Percentiles rank a stretch among this genome's conserved stretches.
phyloP scores from a whole-genome alignment of 768 basidiomycete species.

The Trametes gibbosa region DNA sequence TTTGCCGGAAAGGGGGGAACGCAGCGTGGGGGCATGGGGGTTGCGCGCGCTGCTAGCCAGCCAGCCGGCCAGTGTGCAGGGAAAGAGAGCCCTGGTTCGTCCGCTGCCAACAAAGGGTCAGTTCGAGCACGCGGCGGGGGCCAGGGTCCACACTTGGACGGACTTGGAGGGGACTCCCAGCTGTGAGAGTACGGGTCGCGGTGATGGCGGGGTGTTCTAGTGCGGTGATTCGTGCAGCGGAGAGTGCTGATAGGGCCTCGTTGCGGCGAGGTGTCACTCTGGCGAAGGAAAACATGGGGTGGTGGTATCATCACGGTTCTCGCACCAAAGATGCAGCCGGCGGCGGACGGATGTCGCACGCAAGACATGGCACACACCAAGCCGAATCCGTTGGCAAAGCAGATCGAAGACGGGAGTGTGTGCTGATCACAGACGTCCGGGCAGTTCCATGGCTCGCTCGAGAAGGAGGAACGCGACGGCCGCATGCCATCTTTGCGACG shows the following conservation, averaged over 20 bases:
- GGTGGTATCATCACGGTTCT: neutral
- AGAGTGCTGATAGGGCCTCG: constrained; percentile 10
- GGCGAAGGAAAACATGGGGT: neutral
- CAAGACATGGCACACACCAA: neutral
- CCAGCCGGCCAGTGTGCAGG: neutral
- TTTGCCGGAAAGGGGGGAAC: neutral
- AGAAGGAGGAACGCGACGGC: neutral
- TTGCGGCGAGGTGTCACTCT: neutral
- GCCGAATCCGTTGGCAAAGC: neutral
- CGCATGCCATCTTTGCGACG: neutral
- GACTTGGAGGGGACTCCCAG: constrained; percentile 9
- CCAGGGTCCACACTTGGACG: neutral
- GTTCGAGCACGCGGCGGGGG: neutral
- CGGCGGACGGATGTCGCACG: neutral
- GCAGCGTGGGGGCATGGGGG: neutral
- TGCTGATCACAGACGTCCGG: neutral
- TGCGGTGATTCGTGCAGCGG: constrained; percentile 2
- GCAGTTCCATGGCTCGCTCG: neutral
- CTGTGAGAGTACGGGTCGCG: neutral
- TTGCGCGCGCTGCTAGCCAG: neutral
- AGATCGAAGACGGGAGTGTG: neutral
- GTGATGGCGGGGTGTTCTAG: constrained; percentile 12
- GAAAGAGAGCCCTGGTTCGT: neutral
- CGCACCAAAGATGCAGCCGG: neutral
- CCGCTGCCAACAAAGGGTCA: neutral